Conservation (phyloP, 176 grass and related monocot genomes). For the Musa acuminata region DNA sequence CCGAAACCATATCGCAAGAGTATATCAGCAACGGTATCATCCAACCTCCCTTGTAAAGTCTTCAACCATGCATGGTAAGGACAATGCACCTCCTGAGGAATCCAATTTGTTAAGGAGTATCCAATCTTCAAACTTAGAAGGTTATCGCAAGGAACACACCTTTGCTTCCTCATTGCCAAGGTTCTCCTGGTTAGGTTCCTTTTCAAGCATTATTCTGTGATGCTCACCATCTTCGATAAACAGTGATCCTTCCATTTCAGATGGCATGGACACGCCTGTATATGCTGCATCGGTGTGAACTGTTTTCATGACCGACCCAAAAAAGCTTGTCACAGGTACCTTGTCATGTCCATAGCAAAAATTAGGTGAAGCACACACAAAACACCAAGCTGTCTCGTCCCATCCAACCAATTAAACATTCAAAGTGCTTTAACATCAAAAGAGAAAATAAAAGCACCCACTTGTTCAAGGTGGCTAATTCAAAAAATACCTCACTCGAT, state of each 20-base stretch:
- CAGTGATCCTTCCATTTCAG: slow-evolving; percentile 20
- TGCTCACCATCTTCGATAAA: slow-evolving; percentile 17
- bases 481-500: slow-evolving; percentile 47
- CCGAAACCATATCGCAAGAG: slow-evolving; percentile 66
- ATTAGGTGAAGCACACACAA: not conserved
- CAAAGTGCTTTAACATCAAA: not conserved
- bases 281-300: slow-evolving; percentile 79
- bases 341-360: slow-evolving; percentile 19
- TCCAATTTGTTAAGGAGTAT: slow-evolving; percentile 30
- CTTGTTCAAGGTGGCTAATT: not conserved
- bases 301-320: slow-evolving; percentile 99
- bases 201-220: slow-evolving; percentile 32
- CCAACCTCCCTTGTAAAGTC: slow-evolving; percentile 39
- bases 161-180: slow-evolving; percentile 34
- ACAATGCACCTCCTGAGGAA: slow-evolving; percentile 43
- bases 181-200: slow-evolving; percentile 29
- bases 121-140: slow-evolving; percentile 9
- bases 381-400: not conserved
- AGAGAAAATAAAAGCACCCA: not conserved
- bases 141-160: slow-evolving; percentile 21
- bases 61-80: slow-evolving; percentile 50
- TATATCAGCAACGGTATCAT: slow-evolving; percentile 49
- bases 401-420: not conserved
- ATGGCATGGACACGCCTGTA: slow-evolving; percentile 38
- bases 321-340: slow-evolving; percentile 98